phyloP scores from a whole-genome alignment of 352 stramenopile species.

The Phytophthora syringae region DNA sequence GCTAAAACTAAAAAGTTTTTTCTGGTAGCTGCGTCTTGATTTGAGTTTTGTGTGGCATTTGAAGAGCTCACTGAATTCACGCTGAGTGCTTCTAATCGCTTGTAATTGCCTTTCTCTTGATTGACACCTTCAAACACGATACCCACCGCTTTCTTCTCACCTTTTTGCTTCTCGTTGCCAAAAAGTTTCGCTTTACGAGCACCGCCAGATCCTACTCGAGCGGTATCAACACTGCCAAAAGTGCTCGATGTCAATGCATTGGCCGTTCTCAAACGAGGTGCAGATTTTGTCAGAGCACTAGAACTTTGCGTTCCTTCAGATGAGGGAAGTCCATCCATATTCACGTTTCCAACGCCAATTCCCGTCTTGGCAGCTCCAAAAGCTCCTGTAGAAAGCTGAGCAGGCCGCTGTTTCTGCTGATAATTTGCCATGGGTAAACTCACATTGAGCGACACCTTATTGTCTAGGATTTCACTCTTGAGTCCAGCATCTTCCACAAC shows the following conservation, averaged over 20 bases:
- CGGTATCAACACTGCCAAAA: conserved; percentile 8
- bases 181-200: conserved; percentile 5
- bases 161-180: conserved; percentile 8
- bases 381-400: conserved; percentile 11
- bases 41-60: background rate
- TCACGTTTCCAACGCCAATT: conserved; percentile 1
- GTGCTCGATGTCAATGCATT: background rate
- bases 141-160: conserved; percentile 10
- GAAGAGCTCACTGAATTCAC: conserved; percentile 2
- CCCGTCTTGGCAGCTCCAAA: background rate
- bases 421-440: background rate
- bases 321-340: conserved; percentile 7
- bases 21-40: background rate
- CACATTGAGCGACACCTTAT: conserved; percentile 7
- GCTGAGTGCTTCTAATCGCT: conserved; percentile 10
- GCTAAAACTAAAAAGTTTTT: background rate
- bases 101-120: conserved; percentile 5
- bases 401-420: conserved; percentile 5
- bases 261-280: conserved; percentile 8
- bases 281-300: conserved; percentile 6
- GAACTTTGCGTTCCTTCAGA: background rate
- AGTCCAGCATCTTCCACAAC: conserved; percentile 15
- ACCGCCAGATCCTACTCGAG: conserved; percentile 8
- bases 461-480: background rate
- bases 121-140: conserved; percentile 18